A percentile compares a stretch with the other conserved stretches of the same genome.
These are phyloP conservation scores for Taphrina pruni DNA, from an alignment of 1,139 yeast species.

Conservation along the genomic window DNA sequence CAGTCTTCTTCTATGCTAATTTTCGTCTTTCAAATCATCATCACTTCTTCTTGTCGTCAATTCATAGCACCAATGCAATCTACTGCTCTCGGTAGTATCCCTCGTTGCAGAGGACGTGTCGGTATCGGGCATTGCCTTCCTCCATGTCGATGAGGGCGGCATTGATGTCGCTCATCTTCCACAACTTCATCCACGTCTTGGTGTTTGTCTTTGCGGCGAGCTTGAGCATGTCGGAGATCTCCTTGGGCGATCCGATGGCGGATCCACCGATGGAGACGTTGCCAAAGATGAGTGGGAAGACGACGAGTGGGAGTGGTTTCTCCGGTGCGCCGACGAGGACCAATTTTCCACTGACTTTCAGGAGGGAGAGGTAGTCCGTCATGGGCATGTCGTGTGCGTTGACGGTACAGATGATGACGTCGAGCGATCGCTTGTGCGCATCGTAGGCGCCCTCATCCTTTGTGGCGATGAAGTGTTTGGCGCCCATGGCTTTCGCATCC, in stretches of 20 bases:
- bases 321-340: slow-evolving; percentile 45
- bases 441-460: slow-evolving; percentile 55
- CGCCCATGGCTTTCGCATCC: slow-evolving; percentile 58
- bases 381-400: slow-evolving; percentile 51
- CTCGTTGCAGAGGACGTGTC: slow-evolving; percentile 31
- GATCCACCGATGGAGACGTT: slow-evolving; percentile 43
- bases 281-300: slow-evolving; percentile 41
- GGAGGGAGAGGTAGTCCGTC: slow-evolving; percentile 48
- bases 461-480: slow-evolving; percentile 57
- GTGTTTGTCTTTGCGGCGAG: slow-evolving; percentile 61
- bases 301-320: slow-evolving; percentile 36
- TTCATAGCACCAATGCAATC: background rate
- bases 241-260: slow-evolving; percentile 59
- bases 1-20: background rate
- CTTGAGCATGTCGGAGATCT: slow-evolving; percentile 65
- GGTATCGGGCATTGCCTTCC: slow-evolving; percentile 40
- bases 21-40: background rate
- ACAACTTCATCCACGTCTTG: slow-evolving; percentile 65
- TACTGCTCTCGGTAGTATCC: slow-evolving; percentile 6
- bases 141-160: slow-evolving; percentile 39
- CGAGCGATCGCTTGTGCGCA: slow-evolving; percentile 55
- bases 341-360: slow-evolving; percentile 42
- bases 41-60: background rate
- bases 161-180: slow-evolving; percentile 59
- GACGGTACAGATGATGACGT: slow-evolving; percentile 59